Conservation (phyloP, 352 stramenopile genomes). For the Phytopythium oedochilum region DNA sequence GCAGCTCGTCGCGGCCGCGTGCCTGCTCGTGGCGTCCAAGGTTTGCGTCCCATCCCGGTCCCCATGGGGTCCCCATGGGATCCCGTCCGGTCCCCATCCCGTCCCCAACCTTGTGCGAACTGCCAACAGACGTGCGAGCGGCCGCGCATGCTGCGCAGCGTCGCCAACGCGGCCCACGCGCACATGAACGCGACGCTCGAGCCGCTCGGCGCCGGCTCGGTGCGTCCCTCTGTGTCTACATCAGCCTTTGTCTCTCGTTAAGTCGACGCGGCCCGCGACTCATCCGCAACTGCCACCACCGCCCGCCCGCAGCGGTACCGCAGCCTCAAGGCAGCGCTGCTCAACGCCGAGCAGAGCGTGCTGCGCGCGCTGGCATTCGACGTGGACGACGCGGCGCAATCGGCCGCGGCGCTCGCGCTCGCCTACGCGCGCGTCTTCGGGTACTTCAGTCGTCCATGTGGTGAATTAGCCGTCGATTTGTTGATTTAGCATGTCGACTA, state of each 20-base stretch:
- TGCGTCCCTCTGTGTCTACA: conserved; percentile 3
- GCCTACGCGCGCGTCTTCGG: conserved; percentile 20
- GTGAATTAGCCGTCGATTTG: no score
- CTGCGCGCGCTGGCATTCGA: conserved; percentile 44
- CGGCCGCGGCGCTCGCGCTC: conserved; percentile 30
- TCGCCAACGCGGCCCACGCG: conserved; percentile 49
- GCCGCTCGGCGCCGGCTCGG: conserved; percentile 27
- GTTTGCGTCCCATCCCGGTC: conserved; percentile 2
- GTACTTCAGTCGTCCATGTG: conserved; percentile 9
- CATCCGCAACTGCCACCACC: no score
- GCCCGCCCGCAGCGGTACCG: conserved; percentile 31
- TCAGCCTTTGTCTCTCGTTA: conserved; percentile 2
- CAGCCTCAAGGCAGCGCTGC: conserved; percentile 36
- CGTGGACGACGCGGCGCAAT: conserved; percentile 33
- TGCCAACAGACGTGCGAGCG: conserved; percentile 37
- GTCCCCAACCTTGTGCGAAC: no score
- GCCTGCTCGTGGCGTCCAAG: conserved; percentile 14
- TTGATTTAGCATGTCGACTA: no score
- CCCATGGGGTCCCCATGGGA: neutral
- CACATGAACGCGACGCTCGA: conserved; percentile 16
- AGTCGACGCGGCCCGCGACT: no score
- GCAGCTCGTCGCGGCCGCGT: conserved; percentile 8
- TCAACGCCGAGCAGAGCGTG: conserved; percentile 51
- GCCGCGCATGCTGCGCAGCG: conserved; percentile 37
- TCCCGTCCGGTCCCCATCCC: neutral